Base-by-base conservation (phyloP, 179 eudicot genomes). In the Spergularia azorica region DNA sequence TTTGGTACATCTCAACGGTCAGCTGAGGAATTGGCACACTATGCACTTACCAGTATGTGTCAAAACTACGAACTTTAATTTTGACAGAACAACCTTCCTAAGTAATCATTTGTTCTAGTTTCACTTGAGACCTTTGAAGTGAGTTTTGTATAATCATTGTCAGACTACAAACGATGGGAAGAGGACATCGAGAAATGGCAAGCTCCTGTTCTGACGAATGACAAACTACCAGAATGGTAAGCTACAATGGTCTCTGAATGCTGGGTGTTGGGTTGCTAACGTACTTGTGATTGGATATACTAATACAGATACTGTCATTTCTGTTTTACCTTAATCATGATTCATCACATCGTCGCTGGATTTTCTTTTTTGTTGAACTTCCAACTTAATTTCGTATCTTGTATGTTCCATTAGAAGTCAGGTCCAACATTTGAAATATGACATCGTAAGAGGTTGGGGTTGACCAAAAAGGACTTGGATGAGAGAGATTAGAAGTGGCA, bases 121-220 rank as follows among this genome's bases (percentile, higher is more conserved):
- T 67, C 36, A 12, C 51, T 46, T 18, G 7, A 18, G 39, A 67
- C 46, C 52, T 39, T 71, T 20, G 67, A 66, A 62, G 9, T 48
- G 74, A 41, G 43, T 68, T 15, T 16, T 79, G 9, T 81, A 56
- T 52, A 32, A 67, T 81, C n/a, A n/a, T n/a, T 58, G 17, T 80
- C 90, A 96, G 98, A 91, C 78, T 96, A 96, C 83, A 96, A 82
- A 87, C 77, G 88, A 69, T 96, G 99, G 99, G 99, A 96, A 83
- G 99, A 94, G 84, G 99, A 94, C 62, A 96, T 96, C 15, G 99
- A 96, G 84, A 89, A 86, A 79, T 96, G 99, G 99, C 99, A 96
- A 87, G 89, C 83, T 76, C 98, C 99, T 61, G 84, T 96, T 81
- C 96, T 96, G 32, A 79, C 83, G 66, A 94, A 96, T 80, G 96